Base-by-base conservation (phyloP, 306 rosid species). In the Cotoneaster glaucophyllus region DNA sequence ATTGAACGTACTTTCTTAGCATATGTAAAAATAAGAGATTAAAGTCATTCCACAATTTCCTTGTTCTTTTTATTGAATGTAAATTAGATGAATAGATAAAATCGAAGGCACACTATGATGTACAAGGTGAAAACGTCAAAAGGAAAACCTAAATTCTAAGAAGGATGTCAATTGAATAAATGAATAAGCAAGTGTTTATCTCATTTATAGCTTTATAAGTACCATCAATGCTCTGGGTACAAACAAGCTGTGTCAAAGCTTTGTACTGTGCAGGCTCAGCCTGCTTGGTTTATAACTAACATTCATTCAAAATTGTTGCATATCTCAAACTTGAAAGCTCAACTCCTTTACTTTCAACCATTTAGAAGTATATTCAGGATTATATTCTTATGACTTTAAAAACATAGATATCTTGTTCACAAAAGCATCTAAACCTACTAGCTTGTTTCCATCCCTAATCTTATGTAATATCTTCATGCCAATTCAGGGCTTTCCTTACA, bases 1-100 rank as follows among this genome's bases (percentile, higher is more conserved):
- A 61, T 56, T 77, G 41, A 81, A 57, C 26, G 11, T 25, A 64
- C 66, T 44, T 79, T 41, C 67, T 28, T 57, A 17, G 70, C 44
- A 8, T 56, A 6, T 28, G 41, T 29, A 29, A 63, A 63, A 21
- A 29, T 15, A 15, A 24, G 67, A 57, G 53, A 72, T 3, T n/a
- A 29, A 56, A 58, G 22, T 52, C 39, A 41, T n/a, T 9, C 18
- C 43, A 41, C 68, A 34, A 22, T 58, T 73, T 57, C 57, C 28
- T 41, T 29, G 4, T 72, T 4, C 34, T 45, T 32, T 71, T 45
- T 11, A 29, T 19, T 52, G 7, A 31, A 53, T 71, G 21, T 53
- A 53, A 22, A 50, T 70, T 28, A 28, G 52, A 31, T 31, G 31
- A 71, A 41, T 34, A 13, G 22, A 63, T 19, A 28, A 29, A 63